Evolutionary conservation across 441 rosid species (phyloP), one percentile per base, ranked within the genome.

Genomic region (Dalechampia spathulata): DNA sequence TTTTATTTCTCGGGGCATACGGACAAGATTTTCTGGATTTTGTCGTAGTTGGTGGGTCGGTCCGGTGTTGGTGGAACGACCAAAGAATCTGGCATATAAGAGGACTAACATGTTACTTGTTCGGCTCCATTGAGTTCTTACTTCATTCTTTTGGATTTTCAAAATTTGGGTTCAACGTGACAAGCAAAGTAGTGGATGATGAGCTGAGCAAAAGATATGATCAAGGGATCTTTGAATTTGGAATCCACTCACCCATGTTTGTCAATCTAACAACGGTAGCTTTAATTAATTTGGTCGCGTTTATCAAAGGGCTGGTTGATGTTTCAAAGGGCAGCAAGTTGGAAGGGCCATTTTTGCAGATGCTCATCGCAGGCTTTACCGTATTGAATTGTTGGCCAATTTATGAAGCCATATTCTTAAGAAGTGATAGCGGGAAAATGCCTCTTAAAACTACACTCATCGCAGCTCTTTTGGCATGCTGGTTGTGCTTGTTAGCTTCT

Each of bases 31-130:
- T 71, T 2, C 13, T 72, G 0, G 85, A 84, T 2, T 83, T 79
- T 52, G 6, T 68, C 28, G 21, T 76, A 11, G 73, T 59, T n/a
- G 79, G 82, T 15, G 79, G 79, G 15, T 72, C 78, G 13, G n/a
- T 66, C 57, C 43, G 48, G 7, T 66, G 50, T 17, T 90, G 93
- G 95, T 81, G 85, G 90, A 86, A 73, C 52, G 85, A 81, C 61
- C 93, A 81, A 57, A 69, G 95, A 59, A 81, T 86, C 27, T 90
- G 85, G 81, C 36, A 65, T 52, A 52, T 81, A 17, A 73, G 73
- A 21, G 90, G 90, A 37, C 22, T 74, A 1, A 48, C 90, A 5
- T 63, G 85, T 65, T 57, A 9, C 60, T 19, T 72, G 19, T 81
- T 75, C 19, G 85, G 84, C 1, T n/a, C 48, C 20, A 17, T 72